These are phyloP conservation scores for Paraphaeosphaeria minitans DNA, from an alignment of 2,329 filamentous ascomycete genomes.

Conservation along the genomic window DNA sequence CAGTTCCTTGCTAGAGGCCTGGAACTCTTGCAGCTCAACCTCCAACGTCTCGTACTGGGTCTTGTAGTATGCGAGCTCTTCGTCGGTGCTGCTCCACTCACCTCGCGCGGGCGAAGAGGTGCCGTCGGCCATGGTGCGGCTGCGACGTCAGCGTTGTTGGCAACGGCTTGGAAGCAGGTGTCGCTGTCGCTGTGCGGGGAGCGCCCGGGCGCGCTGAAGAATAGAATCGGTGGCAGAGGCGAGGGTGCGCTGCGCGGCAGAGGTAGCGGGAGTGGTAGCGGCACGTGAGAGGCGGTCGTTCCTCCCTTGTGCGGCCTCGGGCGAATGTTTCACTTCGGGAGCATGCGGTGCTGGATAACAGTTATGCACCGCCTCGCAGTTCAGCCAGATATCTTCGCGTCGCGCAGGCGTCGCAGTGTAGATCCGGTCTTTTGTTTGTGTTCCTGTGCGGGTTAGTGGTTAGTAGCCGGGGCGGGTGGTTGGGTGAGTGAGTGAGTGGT, in stretches of 20 bases:
- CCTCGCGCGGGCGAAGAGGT: slow-evolving; percentile 40
- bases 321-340: slow-evolving; percentile 35
- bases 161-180: slow-evolving; percentile 25
- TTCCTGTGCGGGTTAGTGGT: slow-evolving; percentile 43
- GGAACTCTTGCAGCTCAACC: slow-evolving; percentile 89
- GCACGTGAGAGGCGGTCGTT: slow-evolving; percentile 11
- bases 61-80: slow-evolving; percentile 94
- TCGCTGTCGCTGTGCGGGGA: slow-evolving; percentile 25
- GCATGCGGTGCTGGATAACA: slow-evolving; percentile 23
- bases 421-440: slow-evolving; percentile 28
- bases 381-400: slow-evolving; percentile 22
- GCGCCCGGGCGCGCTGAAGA: slow-evolving; percentile 15
- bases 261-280: slow-evolving; percentile 14
- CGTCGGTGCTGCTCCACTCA: slow-evolving; percentile 57
- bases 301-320: slow-evolving; percentile 1
- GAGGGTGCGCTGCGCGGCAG: slow-evolving; percentile 13
- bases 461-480: slow-evolving; percentile 30
- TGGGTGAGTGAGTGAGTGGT: slow-evolving; percentile 2
- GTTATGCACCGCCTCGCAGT: slow-evolving; percentile 33
- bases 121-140: slow-evolving; percentile 38
- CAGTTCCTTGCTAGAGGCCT: slow-evolving; percentile 89
- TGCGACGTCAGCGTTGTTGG: slow-evolving; percentile 21
- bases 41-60: slow-evolving; percentile 92
- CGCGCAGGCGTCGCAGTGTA: slow-evolving; percentile 14
- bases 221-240: slow-evolving; percentile 11